Evolutionary conservation across 495 filamentous ascomycete species (phyloP).

Genomic region (Annulohypoxylon bovei): DNA sequence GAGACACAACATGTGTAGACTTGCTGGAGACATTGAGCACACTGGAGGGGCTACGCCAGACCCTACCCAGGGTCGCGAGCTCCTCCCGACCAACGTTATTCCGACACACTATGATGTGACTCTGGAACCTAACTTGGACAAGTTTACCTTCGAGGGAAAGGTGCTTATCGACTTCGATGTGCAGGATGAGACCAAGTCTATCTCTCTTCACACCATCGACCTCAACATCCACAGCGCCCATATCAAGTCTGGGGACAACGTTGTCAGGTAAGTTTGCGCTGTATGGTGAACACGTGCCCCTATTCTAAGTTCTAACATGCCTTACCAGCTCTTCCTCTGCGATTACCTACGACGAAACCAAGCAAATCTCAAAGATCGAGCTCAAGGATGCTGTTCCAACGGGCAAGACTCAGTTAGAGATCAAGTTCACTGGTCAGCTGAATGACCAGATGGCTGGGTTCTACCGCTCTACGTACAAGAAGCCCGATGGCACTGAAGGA

Average conservation of each 20-base stretch:
- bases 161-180: slow-evolving; percentile 83
- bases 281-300: slow-evolving; percentile 20
- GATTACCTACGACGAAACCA: slow-evolving; percentile 68
- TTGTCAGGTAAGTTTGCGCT: slow-evolving; percentile 44
- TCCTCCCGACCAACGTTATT: slow-evolving; percentile 70
- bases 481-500: slow-evolving; percentile 67
- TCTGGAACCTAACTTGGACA: slow-evolving; percentile 76
- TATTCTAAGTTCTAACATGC: slow-evolving; percentile 25
- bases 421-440: slow-evolving; percentile 72
- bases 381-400: slow-evolving; percentile 68
- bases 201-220: slow-evolving; percentile 88
- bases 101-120: slow-evolving; percentile 77
- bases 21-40: slow-evolving; percentile 54
- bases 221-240: slow-evolving; percentile 82
- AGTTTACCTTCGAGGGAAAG: slow-evolving; percentile 74
- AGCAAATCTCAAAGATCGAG: slow-evolving; percentile 70
- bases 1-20: slow-evolving; percentile 66
- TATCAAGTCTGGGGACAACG: slow-evolving; percentile 64
- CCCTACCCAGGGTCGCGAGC: slow-evolving; percentile 59
- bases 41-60: slow-evolving; percentile 58
- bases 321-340: slow-evolving; percentile 60
- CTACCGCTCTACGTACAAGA: slow-evolving; percentile 81
- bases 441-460: slow-evolving; percentile 87
- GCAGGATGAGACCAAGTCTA: slow-evolving; percentile 81
- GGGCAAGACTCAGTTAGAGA: slow-evolving; percentile 71